Base-by-base conservation (phyloP, 306 rosid genomes). In the Begonia loranthoides region DNA sequence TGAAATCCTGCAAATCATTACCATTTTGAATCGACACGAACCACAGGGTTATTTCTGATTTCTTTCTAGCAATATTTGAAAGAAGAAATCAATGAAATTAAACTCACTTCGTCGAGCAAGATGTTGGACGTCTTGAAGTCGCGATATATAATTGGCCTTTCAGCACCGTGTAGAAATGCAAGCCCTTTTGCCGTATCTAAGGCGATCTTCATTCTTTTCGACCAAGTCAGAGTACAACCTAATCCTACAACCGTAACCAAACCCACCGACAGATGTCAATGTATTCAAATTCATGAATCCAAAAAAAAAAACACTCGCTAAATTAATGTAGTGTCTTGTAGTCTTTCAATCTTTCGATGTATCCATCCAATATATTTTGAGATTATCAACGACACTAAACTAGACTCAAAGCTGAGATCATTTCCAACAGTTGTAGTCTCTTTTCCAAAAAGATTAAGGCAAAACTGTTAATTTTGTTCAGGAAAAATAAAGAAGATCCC, bases 61-160 rank as follows among this genome's bases (percentile, higher is more conserved):
- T 3, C 8, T 28, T 28, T 28, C 22, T 12, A 46, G 14, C 15
- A 12, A 13, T 48, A 4, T 48, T 17, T 2, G 10, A 48, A 52
- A 39, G 52, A 67, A 54, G 51, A n/a, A 48, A 1, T 14, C 16
- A 17, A 13, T n/a, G 3, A 48, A 66, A 72, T 64, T 60, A 12
- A 68, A 80, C 99, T 64, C 63, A 90, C 99, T 72, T 45, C 73
- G 61, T 86, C 99, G 62, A 90, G 73, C 80, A 90, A 78, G 66
- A 90, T 76, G 62, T 90, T 90, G 58, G 99, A 90, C 17, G 99
- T 76, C 92, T 90, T 90, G 79, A 90, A 90, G 76, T 90, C 99
- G 12, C 99, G 99, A 72, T 90, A 90, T 68, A 86, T 90, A 63
- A 76, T 83, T 22, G 95, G 83, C 54, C 94, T 76, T 68, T 86